phyloP scores from a whole-genome alignment of 257 asterid species.

The Solanum arcanum region DNA sequence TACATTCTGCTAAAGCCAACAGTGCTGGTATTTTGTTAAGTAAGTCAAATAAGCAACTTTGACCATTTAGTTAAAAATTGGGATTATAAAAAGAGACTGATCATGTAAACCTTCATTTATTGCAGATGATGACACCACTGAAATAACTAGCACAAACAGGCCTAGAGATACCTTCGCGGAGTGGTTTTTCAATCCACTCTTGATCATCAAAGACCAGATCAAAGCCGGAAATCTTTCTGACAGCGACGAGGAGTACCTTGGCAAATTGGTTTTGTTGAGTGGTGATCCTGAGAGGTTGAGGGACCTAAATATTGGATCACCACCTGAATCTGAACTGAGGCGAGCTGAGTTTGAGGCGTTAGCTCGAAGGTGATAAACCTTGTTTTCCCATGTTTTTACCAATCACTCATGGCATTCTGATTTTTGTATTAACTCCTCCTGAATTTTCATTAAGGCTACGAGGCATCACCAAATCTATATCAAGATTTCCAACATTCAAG shows the following conservation, averaged over 20 bases:
- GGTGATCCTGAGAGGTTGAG: conserved; percentile 58
- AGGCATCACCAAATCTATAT: conserved; percentile 80
- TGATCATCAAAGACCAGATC: conserved; percentile 83
- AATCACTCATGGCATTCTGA: background rate
- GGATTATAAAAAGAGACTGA: background rate
- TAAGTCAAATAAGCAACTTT: conserved; percentile 13
- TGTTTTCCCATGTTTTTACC: background rate
- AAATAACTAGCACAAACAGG: conserved; percentile 68
- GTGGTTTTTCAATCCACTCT: conserved; percentile 84
- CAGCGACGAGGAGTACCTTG: conserved; percentile 66
- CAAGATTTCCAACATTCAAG: conserved; percentile 81
- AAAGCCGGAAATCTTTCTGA: conserved; percentile 71
- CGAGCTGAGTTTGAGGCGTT: conserved; percentile 79
- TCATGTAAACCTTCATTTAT: background rate
- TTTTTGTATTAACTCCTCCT: background rate
- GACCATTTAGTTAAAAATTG: background rate
- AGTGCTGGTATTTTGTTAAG: conserved; percentile 55
- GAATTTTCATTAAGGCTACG: conserved; percentile 34
- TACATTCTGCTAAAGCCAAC: conserved; percentile 62
- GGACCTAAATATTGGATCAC: conserved; percentile 23
- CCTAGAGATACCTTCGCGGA: conserved; percentile 72
- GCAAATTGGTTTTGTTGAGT: conserved; percentile 47
- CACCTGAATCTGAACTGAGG: conserved; percentile 57
- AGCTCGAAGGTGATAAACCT: conserved; percentile 62
- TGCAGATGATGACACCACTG: conserved; percentile 52